phyloP scores from a whole-genome alignment of 2,329 filamentous ascomycete genomes.

The Trichoderma sp. region DNA sequence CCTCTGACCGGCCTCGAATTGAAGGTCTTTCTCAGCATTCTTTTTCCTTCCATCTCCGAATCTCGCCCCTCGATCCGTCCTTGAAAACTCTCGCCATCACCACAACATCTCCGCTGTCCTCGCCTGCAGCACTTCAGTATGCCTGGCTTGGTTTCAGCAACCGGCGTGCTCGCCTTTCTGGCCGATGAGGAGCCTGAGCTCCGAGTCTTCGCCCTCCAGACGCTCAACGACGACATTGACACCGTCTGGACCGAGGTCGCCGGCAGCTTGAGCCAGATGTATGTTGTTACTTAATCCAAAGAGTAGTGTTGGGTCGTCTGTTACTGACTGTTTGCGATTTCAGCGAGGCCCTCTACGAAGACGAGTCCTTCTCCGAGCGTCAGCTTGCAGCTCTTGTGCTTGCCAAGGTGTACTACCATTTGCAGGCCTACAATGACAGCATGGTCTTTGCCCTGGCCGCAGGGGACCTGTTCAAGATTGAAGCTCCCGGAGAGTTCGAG shows the following conservation, averaged over 20 bases:
- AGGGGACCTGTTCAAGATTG: constrained; percentile 91
- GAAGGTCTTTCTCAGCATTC: not conserved
- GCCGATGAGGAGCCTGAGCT: constrained; percentile 93
- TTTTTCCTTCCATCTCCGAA: constrained; percentile 21
- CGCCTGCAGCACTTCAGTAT: constrained; percentile 54
- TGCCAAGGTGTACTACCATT: constrained; percentile 97
- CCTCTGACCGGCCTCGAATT: not conserved
- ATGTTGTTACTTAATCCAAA: constrained; percentile 37
- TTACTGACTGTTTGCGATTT: constrained; percentile 1
- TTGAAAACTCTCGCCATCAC: not conserved
- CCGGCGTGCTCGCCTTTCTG: constrained; percentile 92
- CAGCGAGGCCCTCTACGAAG: constrained; percentile 96
- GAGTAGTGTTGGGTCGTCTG: not conserved
- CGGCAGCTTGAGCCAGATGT: constrained; percentile 91
- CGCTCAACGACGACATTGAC: constrained; percentile 94
- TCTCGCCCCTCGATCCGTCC: constrained; percentile 16
- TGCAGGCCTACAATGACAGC: constrained; percentile 98
- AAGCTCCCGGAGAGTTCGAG: constrained; percentile 91
- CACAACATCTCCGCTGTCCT: not conserved
- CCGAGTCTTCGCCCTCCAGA: constrained; percentile 92
- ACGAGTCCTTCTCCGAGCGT: constrained; percentile 90
- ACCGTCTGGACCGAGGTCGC: constrained; percentile 98
- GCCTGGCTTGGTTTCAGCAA: constrained; percentile 92
- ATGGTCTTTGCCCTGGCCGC: constrained; percentile 97
- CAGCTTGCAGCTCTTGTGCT: constrained; percentile 92